Evolutionary conservation across 2,329 filamentous ascomycete species (phyloP).

Genomic region (Ascochyta rabiei): DNA sequence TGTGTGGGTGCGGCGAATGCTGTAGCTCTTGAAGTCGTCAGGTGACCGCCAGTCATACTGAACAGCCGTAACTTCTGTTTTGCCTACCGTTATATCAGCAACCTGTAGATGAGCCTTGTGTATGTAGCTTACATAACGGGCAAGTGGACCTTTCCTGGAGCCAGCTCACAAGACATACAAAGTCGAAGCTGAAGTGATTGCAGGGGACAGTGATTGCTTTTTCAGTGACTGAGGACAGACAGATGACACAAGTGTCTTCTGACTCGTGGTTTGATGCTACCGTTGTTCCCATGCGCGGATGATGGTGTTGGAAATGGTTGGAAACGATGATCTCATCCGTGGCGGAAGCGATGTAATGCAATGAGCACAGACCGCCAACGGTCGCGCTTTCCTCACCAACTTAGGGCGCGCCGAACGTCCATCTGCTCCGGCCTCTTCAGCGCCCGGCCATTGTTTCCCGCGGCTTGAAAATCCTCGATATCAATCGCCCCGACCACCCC

Average conservation of each 20-base stretch:
- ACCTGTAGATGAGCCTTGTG: too few species aligned
- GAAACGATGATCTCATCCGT: constrained; percentile 19
- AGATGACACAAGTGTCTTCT: constrained; percentile 74
- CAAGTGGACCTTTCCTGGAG: constrained; percentile 73
- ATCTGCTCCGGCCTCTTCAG: constrained; percentile 1
- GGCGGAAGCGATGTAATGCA: constrained; percentile 29
- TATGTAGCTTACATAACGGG: constrained; percentile 73
- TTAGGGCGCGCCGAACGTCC: not conserved
- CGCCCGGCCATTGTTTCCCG: not conserved
- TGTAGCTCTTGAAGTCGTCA: constrained; percentile 64
- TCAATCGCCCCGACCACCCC: not conserved
- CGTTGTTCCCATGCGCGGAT: constrained; percentile 36
- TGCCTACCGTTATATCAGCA: constrained; percentile 47
- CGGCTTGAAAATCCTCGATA: not conserved
- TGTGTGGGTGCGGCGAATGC: constrained; percentile 50
- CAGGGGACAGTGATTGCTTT: constrained; percentile 76
- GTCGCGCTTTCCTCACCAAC: constrained; percentile 18
- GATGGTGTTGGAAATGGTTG: constrained; percentile 12
- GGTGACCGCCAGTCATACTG: constrained; percentile 66
- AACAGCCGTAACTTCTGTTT: constrained; percentile 62
- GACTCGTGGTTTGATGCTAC: constrained; percentile 22
- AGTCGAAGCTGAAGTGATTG: constrained; percentile 82
- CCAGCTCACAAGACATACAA: constrained; percentile 83
- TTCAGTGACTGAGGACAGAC: constrained; percentile 76
- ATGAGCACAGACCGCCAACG: constrained; percentile 5